Evolutionary conservation across 805 yeast species (phyloP), one percentile per base, ranked within the genome.

Genomic region (Ogataea dorogensis): DNA sequence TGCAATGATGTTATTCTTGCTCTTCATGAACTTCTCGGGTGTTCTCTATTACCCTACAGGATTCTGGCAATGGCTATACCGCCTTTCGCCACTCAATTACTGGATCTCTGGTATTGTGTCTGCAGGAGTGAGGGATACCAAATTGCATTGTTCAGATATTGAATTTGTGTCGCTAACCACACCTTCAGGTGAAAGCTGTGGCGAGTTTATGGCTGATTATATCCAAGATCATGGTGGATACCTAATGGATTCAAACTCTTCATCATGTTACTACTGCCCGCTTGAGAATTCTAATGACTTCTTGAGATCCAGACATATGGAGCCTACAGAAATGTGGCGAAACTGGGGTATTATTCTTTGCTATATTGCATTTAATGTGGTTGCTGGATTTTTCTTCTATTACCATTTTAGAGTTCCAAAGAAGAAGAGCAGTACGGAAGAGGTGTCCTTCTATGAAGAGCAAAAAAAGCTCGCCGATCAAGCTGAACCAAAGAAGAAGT

Each of bases 51-150:
- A 75, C 19, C 69, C 73, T 20, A 51, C 61, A 9, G 76, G 85
- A 9, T 83, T 83, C 67, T 75, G 87, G 86, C 68, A 73, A 32
- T 81, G 80, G 67, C 75, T 81, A 82, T 81, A 80, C 66, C 67
- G 86, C 50, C 70, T 68, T 13, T 74, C 81, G 10, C 89, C 89
- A 6, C 63, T 79, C 47, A 77, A 85, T 0, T 82, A 80, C 48
- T 67, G 77, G 59, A 63, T 82, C 34, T 64, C 65, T 18, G 82
- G 75, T 26, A 55, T 75, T 45, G 55, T 79, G 31, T 57, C 73
- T 17, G 63, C 70, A 31, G 84, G 77, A 37, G 54, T 79, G 38
- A 78, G 77, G 16, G 70, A 71, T 37, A 61, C 64, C n/a, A 34
- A 43, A 0, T 73, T 78, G 25, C 42, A 37, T 0, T 80, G 86